These are phyloP conservation scores for Aspergillus leporis DNA, from an alignment of 495 filamentous ascomycete species.

Conservation along the genomic window DNA sequence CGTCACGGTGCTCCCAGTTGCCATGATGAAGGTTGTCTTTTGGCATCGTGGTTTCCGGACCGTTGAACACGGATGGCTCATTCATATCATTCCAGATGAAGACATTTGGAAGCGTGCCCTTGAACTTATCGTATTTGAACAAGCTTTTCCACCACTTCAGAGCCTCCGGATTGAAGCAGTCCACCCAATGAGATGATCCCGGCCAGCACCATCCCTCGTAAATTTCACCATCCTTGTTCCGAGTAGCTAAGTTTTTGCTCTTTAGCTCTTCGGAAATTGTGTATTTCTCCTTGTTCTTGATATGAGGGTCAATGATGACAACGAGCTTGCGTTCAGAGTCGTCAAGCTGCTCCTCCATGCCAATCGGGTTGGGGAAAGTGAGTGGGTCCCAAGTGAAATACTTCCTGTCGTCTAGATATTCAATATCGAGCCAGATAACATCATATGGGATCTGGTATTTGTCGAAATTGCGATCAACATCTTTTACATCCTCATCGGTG, in stretches of 20 bases:
- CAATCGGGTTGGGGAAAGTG: slow-evolving; percentile 79
- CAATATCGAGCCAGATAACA: slow-evolving; percentile 97
- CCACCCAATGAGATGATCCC: slow-evolving; percentile 92
- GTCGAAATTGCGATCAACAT: slow-evolving; percentile 95
- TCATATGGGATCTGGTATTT: slow-evolving; percentile 94
- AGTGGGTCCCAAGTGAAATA: slow-evolving; percentile 96
- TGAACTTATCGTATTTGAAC: slow-evolving; percentile 84
- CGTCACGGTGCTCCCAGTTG: slow-evolving; percentile 94
- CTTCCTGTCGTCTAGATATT: slow-evolving; percentile 93
- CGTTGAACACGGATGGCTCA: slow-evolving; percentile 97
- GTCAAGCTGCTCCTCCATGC: slow-evolving; percentile 85
- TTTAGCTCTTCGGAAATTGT: slow-evolving; percentile 75
- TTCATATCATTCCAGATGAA: slow-evolving; percentile 99
- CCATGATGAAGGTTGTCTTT: slow-evolving; percentile 93
- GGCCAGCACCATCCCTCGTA: slow-evolving; percentile 99
- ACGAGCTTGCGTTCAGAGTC: slow-evolving; percentile 86
- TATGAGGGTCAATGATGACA: slow-evolving; percentile 93
- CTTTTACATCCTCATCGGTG: slow-evolving; percentile 92
- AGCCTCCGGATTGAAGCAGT: slow-evolving; percentile 87
- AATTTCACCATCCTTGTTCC: slow-evolving; percentile 84
- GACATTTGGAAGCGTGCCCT: slow-evolving; percentile 75
- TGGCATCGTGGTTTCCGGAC: slow-evolving; percentile 93
- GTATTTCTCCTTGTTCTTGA: slow-evolving; percentile 86
- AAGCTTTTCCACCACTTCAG: slow-evolving; percentile 85
- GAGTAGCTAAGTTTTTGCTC: slow-evolving; percentile 75